A percentile compares a stretch with the other conserved stretches of the same genome.
These are phyloP conservation scores for Metschnikowia rubicola DNA, from an alignment of 805 yeast species.

Conservation along the genomic window DNA sequence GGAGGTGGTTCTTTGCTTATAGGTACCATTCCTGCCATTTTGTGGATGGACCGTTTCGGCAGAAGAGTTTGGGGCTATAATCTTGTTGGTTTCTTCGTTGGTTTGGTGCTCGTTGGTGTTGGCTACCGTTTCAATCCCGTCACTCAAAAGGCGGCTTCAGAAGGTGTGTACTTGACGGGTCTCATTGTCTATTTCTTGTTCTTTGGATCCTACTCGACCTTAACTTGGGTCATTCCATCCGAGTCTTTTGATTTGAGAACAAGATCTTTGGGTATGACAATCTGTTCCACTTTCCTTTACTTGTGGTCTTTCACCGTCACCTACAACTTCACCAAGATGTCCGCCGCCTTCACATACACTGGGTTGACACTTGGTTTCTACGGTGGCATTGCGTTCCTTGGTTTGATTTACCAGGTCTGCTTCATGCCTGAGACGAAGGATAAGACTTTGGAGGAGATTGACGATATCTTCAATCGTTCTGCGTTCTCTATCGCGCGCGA, in stretches of 20 bases:
- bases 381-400: constrained; percentile 62
- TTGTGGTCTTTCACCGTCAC: constrained; percentile 64
- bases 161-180: constrained; percentile 61
- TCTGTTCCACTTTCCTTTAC: constrained; percentile 52
- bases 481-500: constrained; percentile 36
- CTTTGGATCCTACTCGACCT: constrained; percentile 63
- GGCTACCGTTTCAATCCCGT: constrained; percentile 47
- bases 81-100: constrained; percentile 55
- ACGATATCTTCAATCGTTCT: constrained; percentile 53
- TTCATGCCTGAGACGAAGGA: constrained; percentile 73
- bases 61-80: constrained; percentile 60
- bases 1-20: constrained; percentile 62
- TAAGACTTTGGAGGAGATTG: constrained; percentile 69
- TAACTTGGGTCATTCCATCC: constrained; percentile 68
- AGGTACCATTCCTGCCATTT: constrained; percentile 65
- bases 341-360: constrained; percentile 53
- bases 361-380: constrained; percentile 65
- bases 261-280: constrained; percentile 64
- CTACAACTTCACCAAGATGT: constrained; percentile 58
- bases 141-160: constrained; percentile 41
- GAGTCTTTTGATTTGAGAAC: constrained; percentile 59
- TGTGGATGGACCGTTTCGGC: constrained; percentile 56
- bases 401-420: constrained; percentile 48
- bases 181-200: constrained; percentile 60
- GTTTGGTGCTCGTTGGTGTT: constrained; percentile 56